Evolutionary conservation across 352 stramenopile genomes (phyloP).

Genomic region (Globisporangium emineosum): DNA sequence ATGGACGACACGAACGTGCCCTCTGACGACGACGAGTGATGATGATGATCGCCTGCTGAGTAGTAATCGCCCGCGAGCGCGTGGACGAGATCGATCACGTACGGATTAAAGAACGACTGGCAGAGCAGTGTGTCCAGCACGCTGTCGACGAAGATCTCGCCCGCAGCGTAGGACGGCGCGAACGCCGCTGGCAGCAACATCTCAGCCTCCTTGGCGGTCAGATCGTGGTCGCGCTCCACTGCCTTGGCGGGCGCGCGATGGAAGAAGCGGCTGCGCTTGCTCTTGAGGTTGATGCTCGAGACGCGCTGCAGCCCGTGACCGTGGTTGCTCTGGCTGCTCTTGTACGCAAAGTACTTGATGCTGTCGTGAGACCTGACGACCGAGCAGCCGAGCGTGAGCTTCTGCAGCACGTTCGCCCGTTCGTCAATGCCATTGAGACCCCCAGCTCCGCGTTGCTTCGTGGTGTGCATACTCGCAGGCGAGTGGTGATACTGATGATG

Average conservation of each 20-base stretch:
- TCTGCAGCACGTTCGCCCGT: not conserved
- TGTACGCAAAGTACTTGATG: constrained; percentile 58
- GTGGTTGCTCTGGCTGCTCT: constrained; percentile 26
- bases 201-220: constrained; percentile 19
- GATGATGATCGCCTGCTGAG: not conserved
- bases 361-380: constrained; percentile 54
- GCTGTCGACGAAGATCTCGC: constrained; percentile 58
- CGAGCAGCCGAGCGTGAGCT: constrained; percentile 30
- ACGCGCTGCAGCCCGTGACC: constrained; percentile 21
- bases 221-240: not conserved
- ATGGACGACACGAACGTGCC: constrained; percentile 29
- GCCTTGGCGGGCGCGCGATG: not conserved
- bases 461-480: not conserved
- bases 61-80: constrained; percentile 47
- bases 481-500: constrained; percentile 3
- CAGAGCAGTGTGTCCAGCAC: constrained; percentile 63
- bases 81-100: constrained; percentile 55
- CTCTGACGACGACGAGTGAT: constrained; percentile 9
- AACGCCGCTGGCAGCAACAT: constrained; percentile 32
- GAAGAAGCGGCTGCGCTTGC: not conserved
- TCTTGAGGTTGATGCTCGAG: not conserved
- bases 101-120: constrained; percentile 74
- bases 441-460: not conserved
- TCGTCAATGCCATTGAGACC: not conserved
- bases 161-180: constrained; percentile 45